phyloP scores from a whole-genome alignment of 1,284 basidiomycete genomes.

The Boletus semigastroideus region DNA sequence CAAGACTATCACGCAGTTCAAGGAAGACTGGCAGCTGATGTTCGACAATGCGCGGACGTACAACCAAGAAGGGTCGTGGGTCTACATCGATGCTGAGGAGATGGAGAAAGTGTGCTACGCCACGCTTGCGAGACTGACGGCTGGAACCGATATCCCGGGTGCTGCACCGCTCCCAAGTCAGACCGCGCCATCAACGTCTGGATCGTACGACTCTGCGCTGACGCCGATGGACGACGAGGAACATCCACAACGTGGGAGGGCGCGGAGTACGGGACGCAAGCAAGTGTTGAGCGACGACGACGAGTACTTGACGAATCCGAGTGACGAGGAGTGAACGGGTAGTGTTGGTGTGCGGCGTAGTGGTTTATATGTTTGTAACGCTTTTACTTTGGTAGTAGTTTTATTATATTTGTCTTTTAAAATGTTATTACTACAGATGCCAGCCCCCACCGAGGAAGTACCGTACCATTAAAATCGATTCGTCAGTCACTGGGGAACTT shows the following conservation, averaged over 20 bases:
- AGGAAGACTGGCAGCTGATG: conserved; percentile 86
- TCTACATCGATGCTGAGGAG: conserved; percentile 90
- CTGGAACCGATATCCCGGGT: conserved; percentile 71
- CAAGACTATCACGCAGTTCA: conserved; percentile 74
- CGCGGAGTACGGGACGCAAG: conserved; percentile 55
- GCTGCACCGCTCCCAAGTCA: conserved; percentile 45
- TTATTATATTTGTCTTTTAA: too few relatives aligned
- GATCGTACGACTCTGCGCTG: conserved; percentile 63
- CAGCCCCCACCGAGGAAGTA: too few relatives aligned
- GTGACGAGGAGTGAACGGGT: conserved; percentile 50
- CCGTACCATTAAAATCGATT: too few relatives aligned
- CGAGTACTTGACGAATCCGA: conserved; percentile 53
- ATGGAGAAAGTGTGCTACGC: conserved; percentile 75
- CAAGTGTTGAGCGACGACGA: conserved; percentile 41
- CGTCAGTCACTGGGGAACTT: conserved; percentile 47
- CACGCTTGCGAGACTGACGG: conserved; percentile 57
- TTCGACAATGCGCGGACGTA: conserved; percentile 92
- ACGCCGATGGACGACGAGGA: conserved; percentile 80
- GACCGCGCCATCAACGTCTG: conserved; percentile 42
- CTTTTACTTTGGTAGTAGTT: too few relatives aligned
- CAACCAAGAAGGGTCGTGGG: conserved; percentile 88
- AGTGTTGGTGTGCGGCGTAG: too few relatives aligned
- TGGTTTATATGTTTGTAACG: too few relatives aligned
- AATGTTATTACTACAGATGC: too few relatives aligned
- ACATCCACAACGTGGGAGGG: conserved; percentile 49